Evolutionary conservation across 1,284 basidiomycete species (phyloP).

Genomic region (Apiotrichum sp.): DNA sequence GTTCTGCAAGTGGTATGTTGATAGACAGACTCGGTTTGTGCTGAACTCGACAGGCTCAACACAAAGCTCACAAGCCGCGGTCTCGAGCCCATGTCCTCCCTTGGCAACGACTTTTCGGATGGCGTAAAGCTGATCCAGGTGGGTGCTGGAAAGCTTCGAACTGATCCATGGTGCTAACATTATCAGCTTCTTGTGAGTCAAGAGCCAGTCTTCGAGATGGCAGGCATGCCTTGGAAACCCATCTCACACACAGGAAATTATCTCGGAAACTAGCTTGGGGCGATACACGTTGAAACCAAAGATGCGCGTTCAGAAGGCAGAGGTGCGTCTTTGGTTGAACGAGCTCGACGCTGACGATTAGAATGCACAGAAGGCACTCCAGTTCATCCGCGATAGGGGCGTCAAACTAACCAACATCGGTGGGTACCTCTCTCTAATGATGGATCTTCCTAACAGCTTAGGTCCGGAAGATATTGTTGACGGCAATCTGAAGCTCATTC

Average conservation of each 20-base stretch:
- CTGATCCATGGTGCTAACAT: background rate
- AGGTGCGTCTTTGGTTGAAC: slow-evolving; percentile 45
- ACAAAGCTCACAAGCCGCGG: slow-evolving; percentile 82
- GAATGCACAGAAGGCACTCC: slow-evolving; percentile 92
- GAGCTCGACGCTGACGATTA: background rate
- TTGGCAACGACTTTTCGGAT: slow-evolving; percentile 86
- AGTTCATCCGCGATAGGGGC: slow-evolving; percentile 89
- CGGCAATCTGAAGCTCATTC: slow-evolving; percentile 91
- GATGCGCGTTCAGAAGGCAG: slow-evolving; percentile 93
- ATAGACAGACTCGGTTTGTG: background rate
- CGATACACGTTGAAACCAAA: slow-evolving; percentile 83
- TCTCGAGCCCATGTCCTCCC: slow-evolving; percentile 82
- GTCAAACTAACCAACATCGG: slow-evolving; percentile 97
- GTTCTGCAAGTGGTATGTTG: slow-evolving; percentile 44
- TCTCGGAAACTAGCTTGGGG: slow-evolving; percentile 88
- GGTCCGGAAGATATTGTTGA: slow-evolving; percentile 80
- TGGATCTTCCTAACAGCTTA: background rate
- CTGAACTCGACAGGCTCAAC: slow-evolving; percentile 66
- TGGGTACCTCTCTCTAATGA: slow-evolving; percentile 30
- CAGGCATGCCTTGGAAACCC: too few relatives aligned
- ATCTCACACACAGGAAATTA: slow-evolving; percentile 64
- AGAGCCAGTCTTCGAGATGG: too few relatives aligned
- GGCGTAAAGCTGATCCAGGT: slow-evolving; percentile 83
- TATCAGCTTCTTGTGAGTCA: slow-evolving; percentile 63
- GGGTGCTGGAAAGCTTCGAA: background rate